phyloP scores from a whole-genome alignment of 2,329 filamentous ascomycete species.

The Trichophaea hybrida region DNA sequence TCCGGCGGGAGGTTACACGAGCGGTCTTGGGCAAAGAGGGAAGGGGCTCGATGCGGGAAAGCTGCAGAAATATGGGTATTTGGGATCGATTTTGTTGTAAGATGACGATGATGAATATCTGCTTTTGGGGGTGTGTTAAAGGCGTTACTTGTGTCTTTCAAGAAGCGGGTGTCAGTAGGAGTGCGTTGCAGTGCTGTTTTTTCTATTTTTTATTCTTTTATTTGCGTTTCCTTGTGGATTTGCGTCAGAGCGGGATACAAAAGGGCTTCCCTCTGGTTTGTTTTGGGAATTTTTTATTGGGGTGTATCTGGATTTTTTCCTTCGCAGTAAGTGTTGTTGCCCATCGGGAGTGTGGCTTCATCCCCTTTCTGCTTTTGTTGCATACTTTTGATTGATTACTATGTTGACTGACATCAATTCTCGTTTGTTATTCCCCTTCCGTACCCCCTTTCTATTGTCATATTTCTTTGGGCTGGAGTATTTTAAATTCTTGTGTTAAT shows the following conservation, averaged over 20 bases:
- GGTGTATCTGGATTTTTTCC: not conserved
- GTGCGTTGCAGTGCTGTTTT: not conserved
- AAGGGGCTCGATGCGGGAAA: constrained; percentile 28
- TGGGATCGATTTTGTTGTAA: constrained; percentile 27
- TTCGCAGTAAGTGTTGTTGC: no score
- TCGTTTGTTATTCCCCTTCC: no score
- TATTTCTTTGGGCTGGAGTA: no score
- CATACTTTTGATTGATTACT: no score
- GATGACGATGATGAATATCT: not conserved
- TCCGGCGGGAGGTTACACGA: not conserved
- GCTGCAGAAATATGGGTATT: constrained; percentile 32
- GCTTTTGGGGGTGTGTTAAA: not conserved
- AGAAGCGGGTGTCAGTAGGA: not conserved
- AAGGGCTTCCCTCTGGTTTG: not conserved
- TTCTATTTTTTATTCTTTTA: not conserved
- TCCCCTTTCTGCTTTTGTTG: no score
- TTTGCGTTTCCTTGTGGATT: not conserved
- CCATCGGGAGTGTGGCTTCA: no score
- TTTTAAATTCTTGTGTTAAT: no score
- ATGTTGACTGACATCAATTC: no score
- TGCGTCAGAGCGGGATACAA: not conserved
- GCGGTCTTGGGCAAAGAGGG: not conserved
- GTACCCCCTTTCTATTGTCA: no score
- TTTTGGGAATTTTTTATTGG: not conserved
- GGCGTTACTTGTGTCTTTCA: not conserved